Evolutionary conservation across 441 rosid species (phyloP), one percentile per base, ranked within the genome.

Genomic region (Jatropha multifida): DNA sequence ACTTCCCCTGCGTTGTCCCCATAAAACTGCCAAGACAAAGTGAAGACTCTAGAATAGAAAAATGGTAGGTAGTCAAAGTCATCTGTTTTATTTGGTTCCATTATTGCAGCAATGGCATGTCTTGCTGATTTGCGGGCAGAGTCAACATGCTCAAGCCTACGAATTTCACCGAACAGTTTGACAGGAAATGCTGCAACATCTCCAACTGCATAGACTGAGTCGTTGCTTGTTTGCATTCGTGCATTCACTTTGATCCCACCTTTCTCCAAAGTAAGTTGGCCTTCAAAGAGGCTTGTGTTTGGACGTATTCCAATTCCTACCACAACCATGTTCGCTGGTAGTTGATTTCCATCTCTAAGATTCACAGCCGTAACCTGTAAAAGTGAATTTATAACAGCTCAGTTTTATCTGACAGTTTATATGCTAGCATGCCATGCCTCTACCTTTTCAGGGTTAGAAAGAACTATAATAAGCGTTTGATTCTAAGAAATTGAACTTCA

Each of bases 91-190:
- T 83, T 83, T 18, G 92, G 91, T 60, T 90, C 90, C 91, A 93
- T 83, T 81, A 93, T 90, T 2, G 90, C 88, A 60, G 93, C 78
- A 75, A 92, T 93, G 27, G 92, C 96, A 51, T 93, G 94, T 58
- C 81, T 87, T 48, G 98, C 98, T 5, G 98, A 84, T 86, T 90
- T 90, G 73, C 96, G 84, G 5, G 98, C 98, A 0, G 88, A 89
- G 81, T 92, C 98, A n/a, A 95, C 99, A 58, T 95, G 99, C 87
- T 95, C 99, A 49, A 95, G 98, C 82, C 99, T 92, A 49, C 99
- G 91, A 76, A 79, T 89, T 79, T 90, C 98, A 2, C 93, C 90
- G 60, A 88, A 89, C 61, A 90, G 79, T 79, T 88, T 90, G 84
- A 95, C 92, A 14, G 97, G 99, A 76, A 95, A 93, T 26, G 94